Percentiles rank a stretch among this genome's conserved stretches.
These are phyloP conservation scores for Talaromyces borbonicus DNA, from an alignment of 495 filamentous ascomycete genomes.

Conservation along the genomic window DNA sequence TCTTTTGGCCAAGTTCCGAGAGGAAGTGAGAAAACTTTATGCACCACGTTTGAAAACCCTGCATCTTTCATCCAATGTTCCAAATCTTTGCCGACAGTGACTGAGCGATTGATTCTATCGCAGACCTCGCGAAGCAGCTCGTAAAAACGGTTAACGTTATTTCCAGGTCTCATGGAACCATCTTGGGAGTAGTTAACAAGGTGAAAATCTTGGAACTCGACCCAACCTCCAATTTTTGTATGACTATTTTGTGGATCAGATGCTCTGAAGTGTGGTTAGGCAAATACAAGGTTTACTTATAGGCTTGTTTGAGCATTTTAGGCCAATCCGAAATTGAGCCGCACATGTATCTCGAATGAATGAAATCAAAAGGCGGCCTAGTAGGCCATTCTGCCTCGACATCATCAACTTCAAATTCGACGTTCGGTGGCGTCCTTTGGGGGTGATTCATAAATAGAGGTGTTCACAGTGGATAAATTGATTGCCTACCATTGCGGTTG, in stretches of 20 bases:
- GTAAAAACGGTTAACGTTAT: conserved; percentile 22
- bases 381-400: conserved; percentile 18
- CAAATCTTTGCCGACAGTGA: conserved; percentile 21
- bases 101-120: conserved; percentile 19
- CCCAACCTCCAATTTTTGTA: conserved; percentile 25
- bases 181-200: conserved; percentile 19
- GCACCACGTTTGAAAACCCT: conserved; percentile 24
- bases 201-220: conserved; percentile 24
- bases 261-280: too few relatives aligned
- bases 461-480: conserved; percentile 12
- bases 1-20: conserved; percentile 31
- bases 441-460: conserved; percentile 7
- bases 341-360: conserved; percentile 27
- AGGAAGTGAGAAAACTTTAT: conserved; percentile 19
- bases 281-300: conserved; percentile 33
- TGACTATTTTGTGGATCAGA: too few relatives aligned
- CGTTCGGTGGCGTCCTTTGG: conserved; percentile 23
- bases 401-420: conserved; percentile 26
- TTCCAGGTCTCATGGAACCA: conserved; percentile 21
- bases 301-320: conserved; percentile 25
- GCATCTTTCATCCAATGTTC: conserved; percentile 19
- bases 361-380: conserved; percentile 22
- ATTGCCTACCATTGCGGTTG: conserved; percentile 28
- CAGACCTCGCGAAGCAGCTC: conserved; percentile 14
- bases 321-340: conserved; percentile 25